Conservation (phyloP, 2,329 filamentous ascomycete genomes). For the Dactylellina sp. region DNA sequence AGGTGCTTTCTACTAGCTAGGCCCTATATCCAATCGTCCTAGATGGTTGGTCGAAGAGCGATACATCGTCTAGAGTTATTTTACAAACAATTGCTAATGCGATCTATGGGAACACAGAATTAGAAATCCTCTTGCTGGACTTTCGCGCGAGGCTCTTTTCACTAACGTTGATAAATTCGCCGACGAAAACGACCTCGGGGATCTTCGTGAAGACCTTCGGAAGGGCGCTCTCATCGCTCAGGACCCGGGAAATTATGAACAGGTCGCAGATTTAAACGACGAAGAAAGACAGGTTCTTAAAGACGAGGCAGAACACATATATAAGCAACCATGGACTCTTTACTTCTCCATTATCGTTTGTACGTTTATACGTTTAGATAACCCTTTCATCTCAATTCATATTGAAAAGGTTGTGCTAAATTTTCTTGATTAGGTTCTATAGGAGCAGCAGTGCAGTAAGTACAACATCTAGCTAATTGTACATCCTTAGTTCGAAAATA, state of each 20-base stretch:
- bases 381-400: no score
- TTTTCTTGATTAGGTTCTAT: conserved; percentile 66
- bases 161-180: conserved; percentile 73
- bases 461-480: background rate
- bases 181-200: conserved; percentile 70
- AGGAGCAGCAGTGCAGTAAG: conserved; percentile 73
- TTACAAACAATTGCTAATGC: background rate
- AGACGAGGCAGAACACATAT: conserved; percentile 75
- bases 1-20: background rate
- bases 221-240: conserved; percentile 81
- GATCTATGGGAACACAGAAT: conserved; percentile 64
- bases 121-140: conserved; percentile 70
- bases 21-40: no score
- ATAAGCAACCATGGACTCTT: conserved; percentile 73
- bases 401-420: conserved; percentile 6
- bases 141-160: conserved; percentile 68
- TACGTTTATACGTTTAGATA: background rate
- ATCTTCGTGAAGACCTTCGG: conserved; percentile 71
- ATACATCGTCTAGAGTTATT: no score
- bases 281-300: conserved; percentile 72
- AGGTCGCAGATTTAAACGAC: conserved; percentile 72
- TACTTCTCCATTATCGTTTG: conserved; percentile 76
- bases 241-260: conserved; percentile 73
- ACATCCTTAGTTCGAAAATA: background rate
- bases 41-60: no score